These are phyloP conservation scores for Lodderomyces margitis DNA, from an alignment of 1,139 yeast genomes.

Conservation along the genomic window DNA sequence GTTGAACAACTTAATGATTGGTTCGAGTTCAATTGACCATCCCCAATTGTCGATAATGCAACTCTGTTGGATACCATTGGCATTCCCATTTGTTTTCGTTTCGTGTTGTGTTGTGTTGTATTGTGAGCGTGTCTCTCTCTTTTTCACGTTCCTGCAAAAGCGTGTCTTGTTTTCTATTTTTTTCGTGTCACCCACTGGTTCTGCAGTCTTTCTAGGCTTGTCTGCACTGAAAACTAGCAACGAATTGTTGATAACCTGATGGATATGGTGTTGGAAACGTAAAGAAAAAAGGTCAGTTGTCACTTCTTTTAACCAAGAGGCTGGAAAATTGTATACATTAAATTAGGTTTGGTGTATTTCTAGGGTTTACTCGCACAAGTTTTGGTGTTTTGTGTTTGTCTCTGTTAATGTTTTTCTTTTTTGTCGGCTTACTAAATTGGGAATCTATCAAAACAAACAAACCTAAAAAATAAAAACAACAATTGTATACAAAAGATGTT, in stretches of 20 bases:
- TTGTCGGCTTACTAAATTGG: constrained; percentile 7
- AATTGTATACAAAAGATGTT: too few species aligned
- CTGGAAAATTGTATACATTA: neutral
- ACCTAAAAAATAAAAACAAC: neutral
- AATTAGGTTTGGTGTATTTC: neutral
- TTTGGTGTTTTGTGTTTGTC: neutral
- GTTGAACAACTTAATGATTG: constrained; percentile 1
- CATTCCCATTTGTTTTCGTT: constrained; percentile 10
- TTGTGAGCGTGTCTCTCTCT: constrained; percentile 1
- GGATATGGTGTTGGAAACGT: too few species aligned
- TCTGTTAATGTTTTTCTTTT: neutral
- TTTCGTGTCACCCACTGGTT: too few species aligned
- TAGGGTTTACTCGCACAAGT: neutral
- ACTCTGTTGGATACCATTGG: constrained; percentile 25
- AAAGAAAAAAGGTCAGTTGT: neutral
- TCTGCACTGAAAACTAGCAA: too few species aligned
- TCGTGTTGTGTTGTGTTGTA: too few species aligned
- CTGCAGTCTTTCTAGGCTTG: too few species aligned
- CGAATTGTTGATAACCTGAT: too few species aligned
- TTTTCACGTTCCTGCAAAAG: neutral
- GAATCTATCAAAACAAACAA: constrained; percentile 9
- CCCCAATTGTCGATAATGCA: constrained; percentile 39
- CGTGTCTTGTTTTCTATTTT: neutral
- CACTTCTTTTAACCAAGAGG: neutral
- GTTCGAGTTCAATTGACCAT: constrained; percentile 27